phyloP scores from a whole-genome alignment of 352 stramenopile genomes.

The Phytophthora meadii region DNA sequence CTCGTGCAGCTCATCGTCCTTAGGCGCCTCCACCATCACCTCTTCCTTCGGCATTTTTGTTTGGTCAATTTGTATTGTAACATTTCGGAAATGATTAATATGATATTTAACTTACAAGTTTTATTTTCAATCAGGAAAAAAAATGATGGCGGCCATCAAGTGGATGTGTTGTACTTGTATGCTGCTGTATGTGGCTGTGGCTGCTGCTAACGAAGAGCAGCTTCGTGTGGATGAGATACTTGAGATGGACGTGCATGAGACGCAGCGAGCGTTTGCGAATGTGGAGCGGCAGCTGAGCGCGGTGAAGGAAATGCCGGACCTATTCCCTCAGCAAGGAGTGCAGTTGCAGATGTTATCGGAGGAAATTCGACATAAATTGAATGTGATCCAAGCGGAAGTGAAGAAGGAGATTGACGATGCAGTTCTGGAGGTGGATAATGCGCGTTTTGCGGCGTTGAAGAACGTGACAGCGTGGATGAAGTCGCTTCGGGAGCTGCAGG shows the following conservation, averaged over 20 bases:
- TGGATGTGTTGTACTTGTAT: constrained; percentile 3
- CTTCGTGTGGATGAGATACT: constrained; percentile 6
- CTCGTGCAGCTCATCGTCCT: constrained; percentile 64
- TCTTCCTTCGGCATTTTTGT: constrained; percentile 39
- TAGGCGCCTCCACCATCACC: constrained; percentile 27
- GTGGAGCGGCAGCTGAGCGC: constrained; percentile 33
- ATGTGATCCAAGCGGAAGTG: constrained; percentile 10
- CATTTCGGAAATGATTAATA: not conserved
- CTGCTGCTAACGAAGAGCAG: not conserved
- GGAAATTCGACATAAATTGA: constrained; percentile 32
- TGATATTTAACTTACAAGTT: too few relatives aligned
- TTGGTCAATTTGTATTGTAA: not conserved
- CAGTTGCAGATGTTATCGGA: constrained; percentile 28
- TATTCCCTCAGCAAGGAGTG: constrained; percentile 34
- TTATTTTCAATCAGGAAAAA: not conserved
- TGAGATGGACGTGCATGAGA: constrained; percentile 20
- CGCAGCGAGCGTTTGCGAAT: constrained; percentile 7
- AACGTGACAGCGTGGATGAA: constrained; percentile 30
- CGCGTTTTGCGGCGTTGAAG: constrained; percentile 8
- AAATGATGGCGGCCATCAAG: not conserved
- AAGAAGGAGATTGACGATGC: constrained; percentile 17
- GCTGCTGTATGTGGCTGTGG: constrained; percentile 8
- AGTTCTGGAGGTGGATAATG: constrained; percentile 15
- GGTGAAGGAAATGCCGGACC: constrained; percentile 18
- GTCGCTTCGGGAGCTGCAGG: constrained; percentile 22